A percentile compares a stretch with the other conserved stretches of the same genome.
Evolutionary conservation across 257 asterid genomes (phyloP).

Genomic region (Coffea eugenioides): DNA sequence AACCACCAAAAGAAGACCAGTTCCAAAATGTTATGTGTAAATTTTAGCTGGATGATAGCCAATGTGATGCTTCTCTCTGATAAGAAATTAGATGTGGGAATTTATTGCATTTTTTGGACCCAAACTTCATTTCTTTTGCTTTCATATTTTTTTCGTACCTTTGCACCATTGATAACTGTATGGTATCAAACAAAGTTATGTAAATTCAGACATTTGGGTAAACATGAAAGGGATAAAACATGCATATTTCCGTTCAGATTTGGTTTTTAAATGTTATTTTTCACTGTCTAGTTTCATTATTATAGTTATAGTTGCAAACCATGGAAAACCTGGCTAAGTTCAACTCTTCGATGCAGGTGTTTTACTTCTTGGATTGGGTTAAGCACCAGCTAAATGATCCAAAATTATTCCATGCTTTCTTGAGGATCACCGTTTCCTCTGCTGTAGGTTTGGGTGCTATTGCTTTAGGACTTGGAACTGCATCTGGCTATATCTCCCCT

Average conservation of each 20-base stretch:
- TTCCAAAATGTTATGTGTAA: neutral
- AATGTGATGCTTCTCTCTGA: neutral
- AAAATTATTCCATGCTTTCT: constrained; percentile 79
- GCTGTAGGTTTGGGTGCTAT: constrained; percentile 78
- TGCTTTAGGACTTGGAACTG: constrained; percentile 94
- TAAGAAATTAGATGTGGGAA: neutral
- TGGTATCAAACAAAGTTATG: neutral
- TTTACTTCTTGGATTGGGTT: constrained; percentile 94
- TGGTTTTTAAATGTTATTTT: neutral
- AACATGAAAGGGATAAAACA: too few relatives aligned
- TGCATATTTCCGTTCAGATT: neutral
- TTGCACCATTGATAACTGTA: neutral
- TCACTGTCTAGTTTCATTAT: neutral
- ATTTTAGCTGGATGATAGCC: neutral
- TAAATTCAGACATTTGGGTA: neutral
- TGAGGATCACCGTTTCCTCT: constrained; percentile 79
- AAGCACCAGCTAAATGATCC: constrained; percentile 81
- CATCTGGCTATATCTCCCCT: constrained; percentile 96
- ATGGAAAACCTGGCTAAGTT: constrained; percentile 15
- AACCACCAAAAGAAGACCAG: neutral
- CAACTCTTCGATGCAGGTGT: constrained; percentile 59
- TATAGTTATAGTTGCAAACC: neutral
- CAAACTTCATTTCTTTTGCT: neutral
- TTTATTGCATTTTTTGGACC: neutral
- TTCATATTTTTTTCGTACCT: neutral